Evolutionary conservation across 164 flowering plant genomes (phyloP), one percentile per base, ranked within the genome.

Genomic region (Kalanchoe fedtschenkoi): DNA sequence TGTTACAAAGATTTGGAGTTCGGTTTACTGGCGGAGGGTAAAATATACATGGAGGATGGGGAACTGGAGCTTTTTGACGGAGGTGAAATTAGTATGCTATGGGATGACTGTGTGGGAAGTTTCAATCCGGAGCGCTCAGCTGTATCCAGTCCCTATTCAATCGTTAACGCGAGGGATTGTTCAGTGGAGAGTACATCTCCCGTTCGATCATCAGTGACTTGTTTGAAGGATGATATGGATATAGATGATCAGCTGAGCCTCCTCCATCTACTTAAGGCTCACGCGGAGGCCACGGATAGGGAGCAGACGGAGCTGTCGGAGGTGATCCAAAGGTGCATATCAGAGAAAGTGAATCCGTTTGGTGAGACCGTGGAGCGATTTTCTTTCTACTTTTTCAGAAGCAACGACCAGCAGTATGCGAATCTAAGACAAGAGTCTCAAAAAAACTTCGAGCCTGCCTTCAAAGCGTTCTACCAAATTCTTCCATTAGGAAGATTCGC

Each of bases 401-500:
- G 61, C 7, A 7, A 44, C 0, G 76, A 71, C 44, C 65, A 69
- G 3, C 75, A 77, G 59, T 61, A 44, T 1, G 75, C 73, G 17
- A 75, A 74, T 61, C 60, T 84, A 11, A 70, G 38, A 43, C 73
- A 77, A 63, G 93, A 84, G 66, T 62, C 85, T 1, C 6, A 17
- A 22, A 78, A 77, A 75, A 84, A 78, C 62, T 72, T 63, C 24
- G 62, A 53, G 42, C 51, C 54, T 6, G 85, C 78, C 6, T 77
- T 80, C 70, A 65, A 55, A 34, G 81, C 80, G 14, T 69, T 81
- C 59, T 83, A 81, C 43, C 75, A 77, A 41, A 72, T 68, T 13
- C 68, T 78, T 62, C 85, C 83, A 6, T 63, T 74, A 28, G 81
- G 79, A 19, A 78, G 67, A n/a, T 66, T 84, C 41, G 81, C 83